Percentiles rank a stretch among this genome's conserved stretches.
Conservation (phyloP, 306 rosid species). For the Vicia faba region DNA sequence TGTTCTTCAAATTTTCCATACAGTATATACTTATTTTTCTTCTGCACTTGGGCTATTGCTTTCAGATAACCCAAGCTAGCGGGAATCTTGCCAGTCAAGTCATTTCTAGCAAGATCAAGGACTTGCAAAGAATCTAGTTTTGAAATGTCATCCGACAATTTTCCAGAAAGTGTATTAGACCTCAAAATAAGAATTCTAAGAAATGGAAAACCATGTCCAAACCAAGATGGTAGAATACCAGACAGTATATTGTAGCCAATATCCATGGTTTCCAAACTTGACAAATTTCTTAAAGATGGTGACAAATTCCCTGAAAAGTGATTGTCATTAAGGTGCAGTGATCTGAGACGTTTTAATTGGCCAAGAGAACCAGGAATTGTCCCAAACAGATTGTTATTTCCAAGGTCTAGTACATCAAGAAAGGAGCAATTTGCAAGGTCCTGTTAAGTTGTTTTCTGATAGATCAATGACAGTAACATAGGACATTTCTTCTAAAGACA, state of each 20-base stretch:
- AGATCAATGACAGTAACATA: neutral
- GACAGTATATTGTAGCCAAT: neutral
- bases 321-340: neutral
- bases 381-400: neutral
- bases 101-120: conserved; percentile 6
- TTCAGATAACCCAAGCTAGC: neutral
- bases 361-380: neutral
- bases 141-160: neutral
- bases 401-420: conserved; percentile 6
- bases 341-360: neutral
- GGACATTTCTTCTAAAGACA: neutral
- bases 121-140: neutral
- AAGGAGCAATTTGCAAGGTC: neutral
- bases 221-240: conserved; percentile 2
- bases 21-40: neutral
- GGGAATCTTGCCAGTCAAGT: neutral
- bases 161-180: neutral
- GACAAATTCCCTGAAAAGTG: neutral
- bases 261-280: neutral
- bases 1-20: neutral
- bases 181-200: conserved; percentile 5
- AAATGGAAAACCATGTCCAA: neutral
- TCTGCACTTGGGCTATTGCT: neutral
- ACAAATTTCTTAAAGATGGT: neutral
- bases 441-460: neutral